Evolutionary conservation across 805 yeast species (phyloP), one percentile per base, ranked within the genome.

Genomic region (Teunomyces tritomae): DNA sequence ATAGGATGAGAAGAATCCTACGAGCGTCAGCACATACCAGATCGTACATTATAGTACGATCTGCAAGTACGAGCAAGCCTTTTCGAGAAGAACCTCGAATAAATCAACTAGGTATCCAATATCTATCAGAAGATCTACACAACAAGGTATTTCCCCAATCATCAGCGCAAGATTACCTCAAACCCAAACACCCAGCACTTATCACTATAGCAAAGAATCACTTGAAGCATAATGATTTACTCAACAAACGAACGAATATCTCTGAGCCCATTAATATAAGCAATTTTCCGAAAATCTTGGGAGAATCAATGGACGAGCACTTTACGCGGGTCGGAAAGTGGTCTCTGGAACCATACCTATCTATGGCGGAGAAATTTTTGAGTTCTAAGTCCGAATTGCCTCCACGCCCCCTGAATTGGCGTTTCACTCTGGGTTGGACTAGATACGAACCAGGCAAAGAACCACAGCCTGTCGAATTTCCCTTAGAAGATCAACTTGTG

Each of bases 61-160:
- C 40, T n/a, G 13, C 29, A 13, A 13, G 16, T 26, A 13, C 40
- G 10, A n/a, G 28, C 28, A 17, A 24, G 8, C 24, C 16, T 6
- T 37, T 37, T 16, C 11, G 17, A 5, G 45, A 42, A 32, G 37
- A 42, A 24, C 87, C 85, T 6, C 63, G 89, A 30, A 67, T 85
- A 28, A 89, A 87, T 61, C 85, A 85, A 14, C 85, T 87, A 6
- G 96, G 96, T 0, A 86, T 89, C 26, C 96, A 89, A 59, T 85
- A 87, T 54, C 68, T 89, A 16, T 81, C 94, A 0, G 64, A 68
- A 3, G 68, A 70, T 0, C 61, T 89, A 9, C 90, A 83, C 48
- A 50, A 57, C 11, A 88, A 84, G 55, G 60, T 89, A 0, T 89
- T 88, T 60, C 86, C 84, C 13, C 52, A 47, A 5, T 56, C 53